These are phyloP conservation scores for Diutina rugosa DNA, from an alignment of 1,139 yeast genomes.

Conservation along the genomic window DNA sequence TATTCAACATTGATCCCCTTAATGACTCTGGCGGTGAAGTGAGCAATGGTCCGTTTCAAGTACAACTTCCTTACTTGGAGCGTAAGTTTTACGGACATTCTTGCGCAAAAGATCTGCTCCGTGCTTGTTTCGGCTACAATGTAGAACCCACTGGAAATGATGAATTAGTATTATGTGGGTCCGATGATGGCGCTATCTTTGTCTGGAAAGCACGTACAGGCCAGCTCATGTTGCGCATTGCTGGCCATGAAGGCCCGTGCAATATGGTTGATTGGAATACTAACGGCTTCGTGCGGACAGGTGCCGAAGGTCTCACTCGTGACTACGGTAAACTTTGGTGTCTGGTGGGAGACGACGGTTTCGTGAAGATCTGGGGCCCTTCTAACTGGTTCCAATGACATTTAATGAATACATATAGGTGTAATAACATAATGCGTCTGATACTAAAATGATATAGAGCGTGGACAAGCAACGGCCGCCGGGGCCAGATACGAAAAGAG, in stretches of 20 bases:
- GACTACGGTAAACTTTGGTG: constrained; percentile 51
- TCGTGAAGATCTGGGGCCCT: constrained; percentile 55
- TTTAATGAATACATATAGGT: background rate
- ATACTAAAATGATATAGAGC: background rate
- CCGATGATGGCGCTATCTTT: constrained; percentile 70
- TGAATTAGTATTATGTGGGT: constrained; percentile 64
- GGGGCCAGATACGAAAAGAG: background rate
- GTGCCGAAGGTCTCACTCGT: constrained; percentile 2
- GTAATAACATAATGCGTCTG: background rate
- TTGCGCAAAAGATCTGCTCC: constrained; percentile 56
- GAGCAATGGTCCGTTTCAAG: background rate
- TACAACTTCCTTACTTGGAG: constrained; percentile 22
- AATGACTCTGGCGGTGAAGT: constrained; percentile 8
- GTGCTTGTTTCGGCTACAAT: constrained; percentile 64
- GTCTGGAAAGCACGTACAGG: constrained; percentile 75
- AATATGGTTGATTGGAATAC: constrained; percentile 72
- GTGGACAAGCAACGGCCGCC: background rate
- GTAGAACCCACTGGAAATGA: constrained; percentile 34
- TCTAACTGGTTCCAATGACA: background rate
- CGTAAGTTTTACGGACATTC: constrained; percentile 61
- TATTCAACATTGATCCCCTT: constrained; percentile 46
- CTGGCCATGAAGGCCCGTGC: constrained; percentile 57
- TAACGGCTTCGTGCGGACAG: constrained; percentile 3
- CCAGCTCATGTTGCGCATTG: constrained; percentile 42
- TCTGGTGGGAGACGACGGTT: constrained; percentile 75